Evolutionary conservation across 768 basidiomycete species (phyloP).

Genomic region (Russula ochroleuca): DNA sequence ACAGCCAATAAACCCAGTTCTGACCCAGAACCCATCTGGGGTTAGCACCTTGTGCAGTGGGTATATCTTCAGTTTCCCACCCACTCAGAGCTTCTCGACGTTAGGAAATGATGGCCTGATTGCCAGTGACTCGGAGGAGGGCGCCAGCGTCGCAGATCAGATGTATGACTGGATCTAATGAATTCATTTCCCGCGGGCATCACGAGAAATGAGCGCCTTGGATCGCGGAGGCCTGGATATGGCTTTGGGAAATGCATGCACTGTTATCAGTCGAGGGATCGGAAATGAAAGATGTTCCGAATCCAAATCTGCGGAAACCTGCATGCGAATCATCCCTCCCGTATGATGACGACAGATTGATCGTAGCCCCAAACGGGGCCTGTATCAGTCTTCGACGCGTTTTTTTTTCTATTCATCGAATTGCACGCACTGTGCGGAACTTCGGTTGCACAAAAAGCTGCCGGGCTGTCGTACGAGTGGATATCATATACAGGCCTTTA

Average conservation of each 20-base stretch:
- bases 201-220: background rate
- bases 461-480: slow-evolving; percentile 9
- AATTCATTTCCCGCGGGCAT: slow-evolving; percentile 1
- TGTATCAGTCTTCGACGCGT: slow-evolving; percentile 17
- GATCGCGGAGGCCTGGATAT: background rate
- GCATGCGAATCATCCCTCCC: background rate
- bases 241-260: background rate
- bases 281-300: too few species aligned
- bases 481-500: background rate
- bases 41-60: background rate
- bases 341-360: slow-evolving; percentile 39
- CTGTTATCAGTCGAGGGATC: too few species aligned
- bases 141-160: slow-evolving; percentile 41
- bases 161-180: slow-evolving; percentile 35
- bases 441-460: slow-evolving; percentile 33
- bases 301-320: too few species aligned
- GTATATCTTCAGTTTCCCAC: too few species aligned
- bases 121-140: too few species aligned
- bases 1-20: background rate
- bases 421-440: slow-evolving; percentile 28
- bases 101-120: background rate
- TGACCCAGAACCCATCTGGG: background rate
- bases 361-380: slow-evolving; percentile 31
- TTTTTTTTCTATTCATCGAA: background rate
- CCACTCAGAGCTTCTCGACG: background rate